These are phyloP conservation scores for Lunasporangiospora selenospora DNA, from an alignment of 192 early-diverging fungal genomes.

Conservation along the genomic window DNA sequence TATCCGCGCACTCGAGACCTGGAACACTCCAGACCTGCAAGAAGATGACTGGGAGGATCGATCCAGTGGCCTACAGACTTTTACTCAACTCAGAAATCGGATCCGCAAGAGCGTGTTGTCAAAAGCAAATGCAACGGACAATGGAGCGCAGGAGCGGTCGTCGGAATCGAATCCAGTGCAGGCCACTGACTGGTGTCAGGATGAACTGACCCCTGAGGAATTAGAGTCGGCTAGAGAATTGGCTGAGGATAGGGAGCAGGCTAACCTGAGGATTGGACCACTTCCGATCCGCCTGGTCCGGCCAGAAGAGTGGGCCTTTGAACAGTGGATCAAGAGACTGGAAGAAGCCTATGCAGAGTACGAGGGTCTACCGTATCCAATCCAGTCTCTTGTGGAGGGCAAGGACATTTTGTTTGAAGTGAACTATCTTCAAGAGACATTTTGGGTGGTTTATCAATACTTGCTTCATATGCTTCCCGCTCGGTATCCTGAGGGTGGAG, in stretches of 20 bases:
- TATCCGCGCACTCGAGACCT: constrained; percentile 24
- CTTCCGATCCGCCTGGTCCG: not conserved
- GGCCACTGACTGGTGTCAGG: no score
- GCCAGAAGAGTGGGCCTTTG: no score
- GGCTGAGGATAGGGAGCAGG: no score
- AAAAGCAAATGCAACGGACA: not conserved
- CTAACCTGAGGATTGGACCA: not conserved
- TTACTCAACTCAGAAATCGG: constrained; percentile 34
- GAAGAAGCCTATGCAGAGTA: no score
- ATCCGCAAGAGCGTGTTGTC: constrained; percentile 11
- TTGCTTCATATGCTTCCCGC: not conserved
- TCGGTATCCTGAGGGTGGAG: not conserved
- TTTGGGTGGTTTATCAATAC: no score
- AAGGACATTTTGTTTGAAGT: no score
- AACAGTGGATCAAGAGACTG: no score
- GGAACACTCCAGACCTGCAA: constrained; percentile 33
- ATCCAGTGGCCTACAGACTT: constrained; percentile 19
- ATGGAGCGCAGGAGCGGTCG: not conserved
- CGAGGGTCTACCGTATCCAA: no score
- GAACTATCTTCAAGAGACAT: no score
- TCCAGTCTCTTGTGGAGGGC: no score
- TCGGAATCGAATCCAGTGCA: not conserved
- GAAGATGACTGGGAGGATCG: constrained; percentile 34
- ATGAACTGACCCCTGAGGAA: not conserved
- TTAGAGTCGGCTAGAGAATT: not conserved